Evolutionary conservation across 139 green algal genomes (phyloP), one percentile per base, ranked within the genome.

Genomic region (Chlamydomonas sp.): DNA sequence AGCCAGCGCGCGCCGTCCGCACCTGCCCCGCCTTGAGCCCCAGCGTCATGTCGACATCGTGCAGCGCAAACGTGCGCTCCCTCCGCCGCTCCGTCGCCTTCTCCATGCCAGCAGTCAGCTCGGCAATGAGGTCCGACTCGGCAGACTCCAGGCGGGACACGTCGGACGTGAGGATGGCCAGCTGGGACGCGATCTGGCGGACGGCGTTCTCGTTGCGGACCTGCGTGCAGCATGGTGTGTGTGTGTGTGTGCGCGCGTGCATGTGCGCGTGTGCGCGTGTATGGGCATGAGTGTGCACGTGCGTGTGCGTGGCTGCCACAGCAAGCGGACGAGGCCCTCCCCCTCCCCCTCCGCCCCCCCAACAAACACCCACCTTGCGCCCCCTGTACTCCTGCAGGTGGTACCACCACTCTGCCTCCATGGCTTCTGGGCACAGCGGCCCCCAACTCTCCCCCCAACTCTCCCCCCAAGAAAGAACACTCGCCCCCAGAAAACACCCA

Each of bases 1-100:
- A n/a, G n/a, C n/a, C n/a, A n/a, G n/a, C n/a, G n/a, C n/a, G 59
- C 60, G 62, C 54, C 22, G 24, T 64, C 10, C 70, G 63, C 65
- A 89, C 73, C 76, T 87, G 81, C 2, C 84, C 86, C 54, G 84
- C 79, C 73, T 84, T 86, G 22, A 91, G 73, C 28, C 36, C 62
- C 43, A 91, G 72, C 49, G 80, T 75, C 39, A 90, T 24, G 47
- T 83, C 77, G 1, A 79, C 54, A 62, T 91, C 75, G 30, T 80
- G 68, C 33, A 72, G 57, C n/a, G 73, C 72, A 3, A 66, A 36
- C 20, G 59, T 36, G 22, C 75, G 75, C 33, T 73, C 67, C 1
- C 35, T 49, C 1, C 72, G 69, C 13, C 84, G 30, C 5, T 37
- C 5, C 22, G 62, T 20, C 5, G 34, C 35, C 43, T 54, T 13